These are phyloP conservation scores for Lipomyces sp. DNA, from an alignment of 805 yeast genomes.

Conservation along the genomic window DNA sequence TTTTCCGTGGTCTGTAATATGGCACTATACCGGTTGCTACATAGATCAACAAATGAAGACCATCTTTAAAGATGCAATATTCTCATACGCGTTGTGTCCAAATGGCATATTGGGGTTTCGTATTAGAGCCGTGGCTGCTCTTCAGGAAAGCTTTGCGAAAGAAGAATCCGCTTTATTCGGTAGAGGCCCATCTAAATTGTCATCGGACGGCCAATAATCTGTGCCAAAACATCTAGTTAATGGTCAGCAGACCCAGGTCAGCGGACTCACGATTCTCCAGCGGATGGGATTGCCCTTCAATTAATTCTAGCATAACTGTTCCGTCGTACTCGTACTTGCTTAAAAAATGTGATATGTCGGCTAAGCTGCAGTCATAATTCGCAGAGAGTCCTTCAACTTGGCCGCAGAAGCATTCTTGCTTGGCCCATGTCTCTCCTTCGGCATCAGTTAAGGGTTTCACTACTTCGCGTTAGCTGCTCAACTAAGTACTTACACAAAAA, in stretches of 20 bases:
- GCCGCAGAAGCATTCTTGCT: slow-evolving; percentile 14
- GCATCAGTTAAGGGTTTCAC: slow-evolving; percentile 13
- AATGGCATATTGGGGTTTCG: slow-evolving; percentile 27
- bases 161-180: slow-evolving; percentile 9
- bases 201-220: slow-evolving; percentile 22
- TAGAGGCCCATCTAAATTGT: slow-evolving; percentile 26
- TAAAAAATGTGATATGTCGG: slow-evolving; percentile 4
- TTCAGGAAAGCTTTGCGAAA: slow-evolving; percentile 21
- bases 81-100: slow-evolving; percentile 21
- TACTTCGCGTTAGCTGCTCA: too few relatives aligned
- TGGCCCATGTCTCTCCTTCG: slow-evolving; percentile 23
- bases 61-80: neutral
- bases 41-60: neutral
- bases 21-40: slow-evolving; percentile 21
- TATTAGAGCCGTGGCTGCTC: slow-evolving; percentile 24
- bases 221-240: neutral
- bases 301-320: slow-evolving; percentile 21
- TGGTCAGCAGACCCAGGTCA: neutral
- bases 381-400: slow-evolving; percentile 14
- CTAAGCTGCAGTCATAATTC: slow-evolving; percentile 3
- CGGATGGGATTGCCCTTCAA: slow-evolving; percentile 22
- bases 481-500: too few relatives aligned
- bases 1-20: slow-evolving; percentile 15
- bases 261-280: slow-evolving; percentile 16
- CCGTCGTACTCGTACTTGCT: slow-evolving; percentile 18